A percentile compares a stretch with the other conserved stretches of the same genome.
Evolutionary conservation across 2,329 filamentous ascomycete species (phyloP).

Genomic region (Thielaviopsis musarum): DNA sequence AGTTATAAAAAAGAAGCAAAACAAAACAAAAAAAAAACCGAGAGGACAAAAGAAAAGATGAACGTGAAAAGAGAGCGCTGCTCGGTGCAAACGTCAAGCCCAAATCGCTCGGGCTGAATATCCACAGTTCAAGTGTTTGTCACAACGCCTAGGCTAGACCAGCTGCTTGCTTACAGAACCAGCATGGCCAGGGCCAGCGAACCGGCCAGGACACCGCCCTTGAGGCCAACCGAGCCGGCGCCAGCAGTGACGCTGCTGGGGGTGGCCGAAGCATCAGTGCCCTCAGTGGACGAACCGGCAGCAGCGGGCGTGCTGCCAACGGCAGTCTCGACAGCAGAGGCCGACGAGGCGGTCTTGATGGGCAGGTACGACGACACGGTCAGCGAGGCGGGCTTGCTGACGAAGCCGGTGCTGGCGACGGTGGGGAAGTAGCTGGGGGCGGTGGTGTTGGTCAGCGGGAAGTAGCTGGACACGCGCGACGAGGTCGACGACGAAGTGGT

Average conservation of each 20-base stretch:
- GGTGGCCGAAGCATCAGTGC: not conserved
- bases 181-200: constrained; percentile 11
- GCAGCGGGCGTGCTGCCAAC: not conserved
- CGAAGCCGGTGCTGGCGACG: constrained; percentile 5
- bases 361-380: constrained; percentile 7
- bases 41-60: not conserved
- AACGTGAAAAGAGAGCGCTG: not conserved
- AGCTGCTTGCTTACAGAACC: constrained; percentile 8
- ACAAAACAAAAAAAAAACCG: not conserved
- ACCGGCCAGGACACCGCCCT: constrained; percentile 11
- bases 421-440: not conserved
- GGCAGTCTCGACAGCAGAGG: constrained; percentile 1
- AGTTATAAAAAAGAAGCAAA: constrained; percentile 3
- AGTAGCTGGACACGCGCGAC: constrained; percentile 7
- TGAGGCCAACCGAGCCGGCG: constrained; percentile 4
- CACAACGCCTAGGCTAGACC: not conserved
- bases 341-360: constrained; percentile 4
- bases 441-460: constrained; percentile 9
- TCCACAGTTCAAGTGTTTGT: not conserved
- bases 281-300: not conserved
- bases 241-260: not conserved
- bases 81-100: not conserved
- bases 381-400: constrained; percentile 6
- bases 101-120: not conserved
- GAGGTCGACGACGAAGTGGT: not conserved